phyloP scores from a whole-genome alignment of 768 basidiomycete genomes.

The Rubroboletus satanas region DNA sequence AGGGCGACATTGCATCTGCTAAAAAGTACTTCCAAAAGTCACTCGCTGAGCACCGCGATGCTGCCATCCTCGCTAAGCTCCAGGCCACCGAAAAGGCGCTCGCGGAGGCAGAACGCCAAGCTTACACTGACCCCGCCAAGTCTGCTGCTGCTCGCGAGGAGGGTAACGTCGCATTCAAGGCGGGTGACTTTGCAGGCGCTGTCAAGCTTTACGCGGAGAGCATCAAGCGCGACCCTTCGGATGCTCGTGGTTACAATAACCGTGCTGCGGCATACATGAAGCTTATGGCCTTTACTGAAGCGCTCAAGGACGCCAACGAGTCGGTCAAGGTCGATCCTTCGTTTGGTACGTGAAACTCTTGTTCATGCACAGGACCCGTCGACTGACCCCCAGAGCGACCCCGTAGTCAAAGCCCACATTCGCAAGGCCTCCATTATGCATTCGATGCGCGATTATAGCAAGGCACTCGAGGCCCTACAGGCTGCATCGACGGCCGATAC shows the following conservation, averaged over 20 bases:
- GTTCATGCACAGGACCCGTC: background rate
- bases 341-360: slow-evolving; percentile 53
- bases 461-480: slow-evolving; percentile 82
- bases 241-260: slow-evolving; percentile 95
- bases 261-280: slow-evolving; percentile 98
- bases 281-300: slow-evolving; percentile 89
- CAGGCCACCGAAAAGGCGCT: slow-evolving; percentile 78
- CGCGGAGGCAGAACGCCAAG: slow-evolving; percentile 70
- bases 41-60: slow-evolving; percentile 93
- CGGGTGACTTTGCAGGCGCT: slow-evolving; percentile 84
- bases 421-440: slow-evolving; percentile 84
- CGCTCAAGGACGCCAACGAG: slow-evolving; percentile 91
- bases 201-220: slow-evolving; percentile 93
- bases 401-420: slow-evolving; percentile 83
- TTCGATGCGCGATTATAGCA: slow-evolving; percentile 88
- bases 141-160: slow-evolving; percentile 84
- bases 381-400: background rate
- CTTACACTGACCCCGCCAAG: slow-evolving; percentile 84
- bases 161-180: slow-evolving; percentile 90
- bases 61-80: slow-evolving; percentile 86
- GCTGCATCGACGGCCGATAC: slow-evolving; percentile 72
- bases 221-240: slow-evolving; percentile 90
- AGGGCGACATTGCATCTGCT: slow-evolving; percentile 69
- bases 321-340: slow-evolving; percentile 88
- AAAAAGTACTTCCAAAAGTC: slow-evolving; percentile 94